Conservation (phyloP, 108 stramenopile species). For the Aurantiochytrium sp. region DNA sequence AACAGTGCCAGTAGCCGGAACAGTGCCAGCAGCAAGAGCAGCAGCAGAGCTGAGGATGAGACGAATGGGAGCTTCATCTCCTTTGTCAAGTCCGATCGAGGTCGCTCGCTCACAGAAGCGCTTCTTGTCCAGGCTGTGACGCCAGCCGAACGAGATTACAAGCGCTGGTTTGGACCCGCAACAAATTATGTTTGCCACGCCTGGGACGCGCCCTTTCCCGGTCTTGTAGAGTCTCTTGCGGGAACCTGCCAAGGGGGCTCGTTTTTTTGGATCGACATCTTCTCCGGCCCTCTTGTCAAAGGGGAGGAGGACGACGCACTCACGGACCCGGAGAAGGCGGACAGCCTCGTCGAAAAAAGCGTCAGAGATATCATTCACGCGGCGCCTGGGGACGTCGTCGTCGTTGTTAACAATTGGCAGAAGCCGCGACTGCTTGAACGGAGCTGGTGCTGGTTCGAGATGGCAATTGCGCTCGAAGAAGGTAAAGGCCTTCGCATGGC, state of each 20-base stretch:
- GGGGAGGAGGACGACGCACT: background rate
- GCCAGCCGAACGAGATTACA: no score
- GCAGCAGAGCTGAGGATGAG: no score
- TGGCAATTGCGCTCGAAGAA: background rate
- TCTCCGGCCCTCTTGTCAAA: background rate
- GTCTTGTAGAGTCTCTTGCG: background rate
- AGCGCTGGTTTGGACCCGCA: background rate
- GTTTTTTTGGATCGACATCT: background rate
- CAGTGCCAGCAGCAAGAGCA: no score
- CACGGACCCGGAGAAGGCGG: background rate
- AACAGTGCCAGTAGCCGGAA: no score
- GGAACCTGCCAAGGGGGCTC: background rate
- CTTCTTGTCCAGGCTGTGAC: no score
- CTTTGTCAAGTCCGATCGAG: no score
- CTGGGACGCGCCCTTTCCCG: background rate
- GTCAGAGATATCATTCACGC: background rate
- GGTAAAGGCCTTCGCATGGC: background rate
- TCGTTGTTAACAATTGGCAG: background rate
- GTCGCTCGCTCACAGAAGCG: no score
- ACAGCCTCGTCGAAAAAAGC: background rate
- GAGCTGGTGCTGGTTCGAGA: background rate
- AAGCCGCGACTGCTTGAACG: background rate
- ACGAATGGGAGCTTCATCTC: no score
- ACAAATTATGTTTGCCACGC: background rate
- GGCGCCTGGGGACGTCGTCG: background rate